A percentile compares a stretch with the other conserved stretches of the same genome.
Evolutionary conservation across 352 stramenopile species (phyloP).

Genomic region (Phytopythium sindhum): DNA sequence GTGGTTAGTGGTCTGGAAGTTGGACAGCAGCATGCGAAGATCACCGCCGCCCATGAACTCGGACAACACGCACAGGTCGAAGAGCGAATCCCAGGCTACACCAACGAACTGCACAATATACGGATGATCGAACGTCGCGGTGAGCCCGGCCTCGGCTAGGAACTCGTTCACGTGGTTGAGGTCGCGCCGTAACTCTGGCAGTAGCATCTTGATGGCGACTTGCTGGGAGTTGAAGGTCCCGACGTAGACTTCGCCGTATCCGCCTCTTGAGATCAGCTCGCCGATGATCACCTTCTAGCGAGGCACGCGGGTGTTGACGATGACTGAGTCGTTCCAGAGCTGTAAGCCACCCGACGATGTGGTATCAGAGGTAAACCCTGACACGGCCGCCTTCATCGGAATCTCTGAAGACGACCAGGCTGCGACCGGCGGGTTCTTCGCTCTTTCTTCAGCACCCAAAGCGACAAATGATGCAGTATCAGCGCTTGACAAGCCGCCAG

Average conservation of each 20-base stretch:
- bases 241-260: slow-evolving; percentile 46
- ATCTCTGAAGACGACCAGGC: too few relatives aligned
- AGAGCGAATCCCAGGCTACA: slow-evolving; percentile 47
- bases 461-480: too few relatives aligned
- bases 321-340: slow-evolving; percentile 4
- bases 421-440: too few relatives aligned
- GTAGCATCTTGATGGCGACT: slow-evolving; percentile 46
- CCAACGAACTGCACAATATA: slow-evolving; percentile 43
- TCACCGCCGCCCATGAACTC: slow-evolving; percentile 57
- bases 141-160: slow-evolving; percentile 45
- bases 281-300: slow-evolving; percentile 24
- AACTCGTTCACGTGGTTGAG: slow-evolving; percentile 38
- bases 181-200: slow-evolving; percentile 31
- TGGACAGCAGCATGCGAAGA: slow-evolving; percentile 29
- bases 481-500: too few relatives aligned
- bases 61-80: slow-evolving; percentile 33
- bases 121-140: slow-evolving; percentile 31
- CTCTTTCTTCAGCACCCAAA: too few relatives aligned
- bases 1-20: slow-evolving; percentile 25
- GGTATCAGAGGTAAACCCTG: too few relatives aligned
- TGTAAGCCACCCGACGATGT: too few relatives aligned
- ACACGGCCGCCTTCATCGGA: too few relatives aligned
- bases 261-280: slow-evolving; percentile 28
- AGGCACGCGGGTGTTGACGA: slow-evolving; percentile 30
- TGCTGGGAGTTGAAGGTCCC: slow-evolving; percentile 33